These are phyloP conservation scores for Leptodermis oblonga DNA, from an alignment of 257 asterid species.

Conservation along the genomic window DNA sequence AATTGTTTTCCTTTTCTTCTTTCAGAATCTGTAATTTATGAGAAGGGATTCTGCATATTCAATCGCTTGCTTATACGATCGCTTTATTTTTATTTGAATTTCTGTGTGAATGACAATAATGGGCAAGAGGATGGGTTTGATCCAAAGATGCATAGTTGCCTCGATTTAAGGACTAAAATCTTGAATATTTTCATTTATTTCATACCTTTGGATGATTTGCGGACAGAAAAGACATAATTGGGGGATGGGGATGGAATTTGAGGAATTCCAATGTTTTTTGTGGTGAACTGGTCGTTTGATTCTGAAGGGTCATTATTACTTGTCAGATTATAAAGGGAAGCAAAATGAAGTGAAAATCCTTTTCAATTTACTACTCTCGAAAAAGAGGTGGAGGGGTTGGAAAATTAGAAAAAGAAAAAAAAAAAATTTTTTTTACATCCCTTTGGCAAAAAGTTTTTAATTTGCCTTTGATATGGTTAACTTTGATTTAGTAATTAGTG, in stretches of 20 bases:
- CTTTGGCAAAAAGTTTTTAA: neutral
- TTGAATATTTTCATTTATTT: neutral
- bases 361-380: too few relatives aligned
- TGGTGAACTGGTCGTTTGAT: neutral
- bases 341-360: neutral
- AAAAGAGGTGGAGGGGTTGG: neutral
- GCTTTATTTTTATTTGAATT: neutral
- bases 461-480: neutral
- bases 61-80: neutral
- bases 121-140: neutral
- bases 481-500: too few relatives aligned
- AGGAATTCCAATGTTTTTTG: neutral
- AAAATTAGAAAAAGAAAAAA: too few relatives aligned
- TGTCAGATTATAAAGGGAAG: neutral
- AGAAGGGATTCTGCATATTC: neutral
- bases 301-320: neutral
- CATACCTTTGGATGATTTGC: neutral
- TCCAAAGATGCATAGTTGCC: neutral
- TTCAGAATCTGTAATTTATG: neutral
- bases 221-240: neutral
- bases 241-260: neutral
- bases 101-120: neutral
- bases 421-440: neutral
- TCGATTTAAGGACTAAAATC: too few relatives aligned
- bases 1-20: neutral